These are phyloP conservation scores for Fusarium metavorans DNA, from an alignment of 2,329 filamentous ascomycete species.

Conservation along the genomic window DNA sequence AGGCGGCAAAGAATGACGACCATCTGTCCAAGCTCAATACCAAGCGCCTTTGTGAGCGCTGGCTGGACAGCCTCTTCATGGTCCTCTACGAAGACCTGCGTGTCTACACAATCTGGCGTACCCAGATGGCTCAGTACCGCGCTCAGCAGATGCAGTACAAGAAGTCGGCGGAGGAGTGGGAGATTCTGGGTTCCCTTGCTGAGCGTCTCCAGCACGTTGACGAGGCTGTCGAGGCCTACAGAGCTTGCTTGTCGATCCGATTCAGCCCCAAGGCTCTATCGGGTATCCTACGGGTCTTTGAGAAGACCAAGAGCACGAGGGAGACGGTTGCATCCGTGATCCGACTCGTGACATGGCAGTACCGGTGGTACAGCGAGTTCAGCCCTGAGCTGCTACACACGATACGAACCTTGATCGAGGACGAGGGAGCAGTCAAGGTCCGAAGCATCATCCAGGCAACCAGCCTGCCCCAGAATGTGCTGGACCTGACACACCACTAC, in stretches of 20 bases:
- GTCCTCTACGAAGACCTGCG: conserved; percentile 97
- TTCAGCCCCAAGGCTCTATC: conserved; percentile 94
- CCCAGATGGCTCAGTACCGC: conserved; percentile 95
- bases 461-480: conserved; percentile 89
- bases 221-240: conserved; percentile 93
- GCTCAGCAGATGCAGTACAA: conserved; percentile 96
- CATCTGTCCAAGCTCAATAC: conserved; percentile 93
- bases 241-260: conserved; percentile 84
- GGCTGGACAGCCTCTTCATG: conserved; percentile 99
- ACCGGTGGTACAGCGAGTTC: conserved; percentile 99
- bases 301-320: conserved; percentile 81
- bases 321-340: conserved; percentile 89
- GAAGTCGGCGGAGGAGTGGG: conserved; percentile 97
- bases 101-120: conserved; percentile 99
- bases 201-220: conserved; percentile 92
- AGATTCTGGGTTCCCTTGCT: conserved; percentile 93
- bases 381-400: conserved; percentile 90
- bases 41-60: conserved; percentile 95
- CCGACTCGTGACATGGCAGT: conserved; percentile 95
- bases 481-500: conserved; percentile 96
- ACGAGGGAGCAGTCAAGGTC: conserved; percentile 97
- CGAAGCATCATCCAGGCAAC: conserved; percentile 97
- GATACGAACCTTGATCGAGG: conserved; percentile 93
- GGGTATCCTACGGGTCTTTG: conserved; percentile 84
- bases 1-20: conserved; percentile 75